Conservation (phyloP, 495 filamentous ascomycete genomes). For the Usnea hakonensis region DNA sequence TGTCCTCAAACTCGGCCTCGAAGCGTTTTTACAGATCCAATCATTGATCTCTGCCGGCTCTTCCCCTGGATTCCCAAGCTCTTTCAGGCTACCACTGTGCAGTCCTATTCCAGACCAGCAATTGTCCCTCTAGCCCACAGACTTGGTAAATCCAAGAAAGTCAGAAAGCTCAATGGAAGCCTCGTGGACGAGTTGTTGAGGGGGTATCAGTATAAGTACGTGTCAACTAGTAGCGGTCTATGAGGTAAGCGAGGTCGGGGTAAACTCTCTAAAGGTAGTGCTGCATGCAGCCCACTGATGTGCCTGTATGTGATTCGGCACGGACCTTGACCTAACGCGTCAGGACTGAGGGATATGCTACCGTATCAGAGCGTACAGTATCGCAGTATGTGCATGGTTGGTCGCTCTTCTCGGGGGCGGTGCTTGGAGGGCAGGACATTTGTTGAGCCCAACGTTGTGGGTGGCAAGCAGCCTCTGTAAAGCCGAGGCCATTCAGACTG, state of each 20-base stretch:
- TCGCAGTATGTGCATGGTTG: background rate
- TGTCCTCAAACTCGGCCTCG: background rate
- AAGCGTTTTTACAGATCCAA: background rate
- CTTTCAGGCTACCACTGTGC: background rate
- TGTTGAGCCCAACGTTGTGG: background rate
- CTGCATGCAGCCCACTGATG: constrained; percentile 13
- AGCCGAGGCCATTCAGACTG: background rate
- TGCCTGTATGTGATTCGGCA: constrained; percentile 14
- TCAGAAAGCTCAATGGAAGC: background rate
- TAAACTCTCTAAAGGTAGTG: constrained; percentile 7
- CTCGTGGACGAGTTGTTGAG: background rate
- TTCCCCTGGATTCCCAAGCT: background rate
- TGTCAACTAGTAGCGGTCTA: background rate
- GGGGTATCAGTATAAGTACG: background rate
- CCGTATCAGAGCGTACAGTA: background rate
- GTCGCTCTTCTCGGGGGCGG: background rate
- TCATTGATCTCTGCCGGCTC: background rate
- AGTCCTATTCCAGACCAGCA: background rate
- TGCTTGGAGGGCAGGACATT: background rate
- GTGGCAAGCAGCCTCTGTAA: background rate
- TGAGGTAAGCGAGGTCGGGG: constrained; percentile 2
- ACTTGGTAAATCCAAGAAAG: no score
- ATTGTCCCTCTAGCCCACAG: background rate
- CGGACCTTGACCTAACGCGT: constrained; percentile 3
- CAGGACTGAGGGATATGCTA: constrained; percentile 2